Evolutionary conservation across 768 basidiomycete genomes (phyloP).

Genomic region (Chiua virens): DNA sequence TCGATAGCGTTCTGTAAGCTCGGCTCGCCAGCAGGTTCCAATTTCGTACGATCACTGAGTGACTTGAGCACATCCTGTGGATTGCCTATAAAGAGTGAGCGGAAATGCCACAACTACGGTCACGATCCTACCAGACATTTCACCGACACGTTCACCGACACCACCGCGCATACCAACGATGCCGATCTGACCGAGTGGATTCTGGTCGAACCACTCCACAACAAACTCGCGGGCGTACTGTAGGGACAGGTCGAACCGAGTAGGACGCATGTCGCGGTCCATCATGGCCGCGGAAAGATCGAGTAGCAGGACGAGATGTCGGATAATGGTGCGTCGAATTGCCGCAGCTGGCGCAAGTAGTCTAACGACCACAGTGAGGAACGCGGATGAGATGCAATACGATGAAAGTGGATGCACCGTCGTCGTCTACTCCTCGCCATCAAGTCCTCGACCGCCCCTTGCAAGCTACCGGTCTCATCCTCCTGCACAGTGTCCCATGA

Average conservation of each 20-base stretch:
- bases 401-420: conserved; percentile 50
- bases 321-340: conserved; percentile 92
- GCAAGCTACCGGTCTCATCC: conserved; percentile 89
- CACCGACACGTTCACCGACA: conserved; percentile 84
- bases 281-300: conserved; percentile 91
- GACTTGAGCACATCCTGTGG: conserved; percentile 93
- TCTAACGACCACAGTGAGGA: conserved; percentile 39
- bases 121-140: conserved; percentile 78
- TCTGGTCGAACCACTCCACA: conserved; percentile 98
- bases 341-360: conserved; percentile 81
- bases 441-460: conserved; percentile 85
- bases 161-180: conserved; percentile 92
- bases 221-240: conserved; percentile 92
- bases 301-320: conserved; percentile 89
- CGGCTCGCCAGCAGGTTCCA: conserved; percentile 90
- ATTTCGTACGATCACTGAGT: conserved; percentile 80
- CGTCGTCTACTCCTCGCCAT: conserved; percentile 84
- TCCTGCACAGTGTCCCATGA: conserved; percentile 98
- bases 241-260: conserved; percentile 86
- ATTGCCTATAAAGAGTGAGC: conserved; percentile 59
- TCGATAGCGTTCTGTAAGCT: conserved; percentile 97
- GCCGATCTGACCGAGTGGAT: conserved; percentile 95
- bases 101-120: background rate
- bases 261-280: conserved; percentile 95
- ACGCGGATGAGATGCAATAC: background rate